Base-by-base conservation (phyloP, 2,329 filamentous ascomycete species). In the Cercospora zeae-maydis region DNA sequence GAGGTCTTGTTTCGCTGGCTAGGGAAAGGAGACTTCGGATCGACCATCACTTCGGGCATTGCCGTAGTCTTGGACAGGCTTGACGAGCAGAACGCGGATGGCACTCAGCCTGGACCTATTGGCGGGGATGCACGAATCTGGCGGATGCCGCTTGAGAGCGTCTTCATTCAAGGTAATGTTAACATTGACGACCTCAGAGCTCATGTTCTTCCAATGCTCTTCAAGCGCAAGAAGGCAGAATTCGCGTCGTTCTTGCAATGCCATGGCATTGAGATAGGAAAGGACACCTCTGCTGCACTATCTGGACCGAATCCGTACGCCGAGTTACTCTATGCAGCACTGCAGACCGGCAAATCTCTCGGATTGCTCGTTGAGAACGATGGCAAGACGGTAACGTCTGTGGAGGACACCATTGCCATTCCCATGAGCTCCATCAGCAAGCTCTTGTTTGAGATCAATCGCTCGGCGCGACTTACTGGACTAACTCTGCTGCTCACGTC, bases 401-500 rank as follows among this genome's bases (percentile, higher is more conserved):
- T 33, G 67, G 71, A 64, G 5, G 54, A 51, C 61, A 66, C 82
- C 85, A 76, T 81, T 81, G 45, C 85, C 85, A 70, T 79, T 86
- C 72, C 69, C 81, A 86, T 79, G 31, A 64, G 65, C 13, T 67
- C 76, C 1, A 76, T 80, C 16, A 73, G 72, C n/a, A 61, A 63
- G 3, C 76, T 81, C 63, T 70, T 81, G 47, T 69, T 72, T 5
- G 70, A 76, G 55, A 69, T 67, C 8, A 74, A 76, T 9, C 72
- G 75, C 5, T 72, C 73, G 66, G 87, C 93, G 58, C 86, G 92
- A 30, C 84, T 92, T 24, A 85, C 92, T n/a, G 91, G 91, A 0
- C 83, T 97, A 37, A 91, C 91, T 30, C 83, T 97, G 11, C 82
- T 96, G 7, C 85, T 92, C 11, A 87, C 88, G 9, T 93, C 91